A percentile compares a stretch with the other conserved stretches of the same genome.
These are phyloP conservation scores for Coniferiporia sulphurascens DNA, from an alignment of 1,284 basidiomycete genomes.

Conservation along the genomic window DNA sequence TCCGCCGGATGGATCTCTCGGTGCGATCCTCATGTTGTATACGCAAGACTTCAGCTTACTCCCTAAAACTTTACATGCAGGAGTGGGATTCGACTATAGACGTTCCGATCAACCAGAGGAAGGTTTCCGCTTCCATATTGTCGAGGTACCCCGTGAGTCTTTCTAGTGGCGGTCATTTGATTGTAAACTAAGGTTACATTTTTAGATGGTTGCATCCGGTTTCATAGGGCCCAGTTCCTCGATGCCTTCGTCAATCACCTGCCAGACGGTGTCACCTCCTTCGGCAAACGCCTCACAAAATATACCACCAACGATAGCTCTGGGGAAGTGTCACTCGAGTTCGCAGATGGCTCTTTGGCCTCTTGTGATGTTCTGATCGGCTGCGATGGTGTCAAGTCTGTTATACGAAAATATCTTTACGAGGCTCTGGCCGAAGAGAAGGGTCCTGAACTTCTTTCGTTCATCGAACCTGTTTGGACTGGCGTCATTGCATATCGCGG, in stretches of 20 bases:
- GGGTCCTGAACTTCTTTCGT: slow-evolving; percentile 17
- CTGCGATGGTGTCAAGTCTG: slow-evolving; percentile 46
- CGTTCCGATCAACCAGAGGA: slow-evolving; percentile 35
- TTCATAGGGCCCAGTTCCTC: slow-evolving; percentile 43
- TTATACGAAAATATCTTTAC: slow-evolving; percentile 28
- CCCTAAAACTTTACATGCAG: slow-evolving; percentile 21
- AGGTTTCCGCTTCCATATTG: slow-evolving; percentile 36
- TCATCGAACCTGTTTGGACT: slow-evolving; percentile 33
- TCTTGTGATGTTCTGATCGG: slow-evolving; percentile 47
- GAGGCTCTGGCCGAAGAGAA: slow-evolving; percentile 18
- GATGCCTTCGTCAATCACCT: slow-evolving; percentile 40
- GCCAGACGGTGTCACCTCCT: slow-evolving; percentile 36
- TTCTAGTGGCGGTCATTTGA: background rate
- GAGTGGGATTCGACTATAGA: slow-evolving; percentile 41
- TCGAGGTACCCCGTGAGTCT: slow-evolving; percentile 35
- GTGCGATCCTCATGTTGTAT: slow-evolving; percentile 22
- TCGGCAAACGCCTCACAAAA: slow-evolving; percentile 43
- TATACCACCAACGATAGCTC: slow-evolving; percentile 28
- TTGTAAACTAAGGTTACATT: background rate
- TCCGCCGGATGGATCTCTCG: slow-evolving; percentile 34
- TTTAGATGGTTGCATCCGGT: slow-evolving; percentile 15
- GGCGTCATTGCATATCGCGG: slow-evolving; percentile 33
- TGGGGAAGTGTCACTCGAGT: slow-evolving; percentile 34
- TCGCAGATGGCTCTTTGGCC: slow-evolving; percentile 44
- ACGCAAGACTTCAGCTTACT: background rate